Evolutionary conservation across 2,329 filamentous ascomycete species (phyloP).

Genomic region (Blastomyces silverae): DNA sequence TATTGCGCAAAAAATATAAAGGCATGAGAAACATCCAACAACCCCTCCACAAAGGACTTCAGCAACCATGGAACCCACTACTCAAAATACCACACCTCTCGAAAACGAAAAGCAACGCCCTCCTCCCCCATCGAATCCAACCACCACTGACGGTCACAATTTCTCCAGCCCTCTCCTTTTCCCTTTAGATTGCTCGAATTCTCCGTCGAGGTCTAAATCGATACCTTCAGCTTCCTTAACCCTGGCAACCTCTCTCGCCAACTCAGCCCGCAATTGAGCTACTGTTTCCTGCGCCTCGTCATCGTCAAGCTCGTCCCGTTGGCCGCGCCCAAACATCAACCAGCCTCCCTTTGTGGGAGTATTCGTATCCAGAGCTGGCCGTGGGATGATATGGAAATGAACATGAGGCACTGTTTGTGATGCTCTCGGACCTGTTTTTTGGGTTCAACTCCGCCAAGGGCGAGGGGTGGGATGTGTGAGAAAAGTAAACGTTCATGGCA

Average conservation of each 20-base stretch:
- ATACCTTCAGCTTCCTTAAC: slow-evolving; percentile 35
- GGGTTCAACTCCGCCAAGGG: neutral
- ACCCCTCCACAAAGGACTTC: neutral
- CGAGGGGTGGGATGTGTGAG: neutral
- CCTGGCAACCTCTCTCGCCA: slow-evolving; percentile 34
- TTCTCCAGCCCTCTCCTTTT: slow-evolving; percentile 13
- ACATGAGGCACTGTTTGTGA: slow-evolving; percentile 90
- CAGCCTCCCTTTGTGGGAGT: slow-evolving; percentile 29
- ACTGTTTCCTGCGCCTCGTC: slow-evolving; percentile 39
- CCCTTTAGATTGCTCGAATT: slow-evolving; percentile 12
- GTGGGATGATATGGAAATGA: slow-evolving; percentile 89
- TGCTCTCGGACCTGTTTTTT: slow-evolving; percentile 60
- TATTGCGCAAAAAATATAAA: neutral
- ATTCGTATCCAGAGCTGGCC: slow-evolving; percentile 48
- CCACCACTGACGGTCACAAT: slow-evolving; percentile 11
- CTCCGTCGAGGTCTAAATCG: slow-evolving; percentile 28
- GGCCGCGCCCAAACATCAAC: slow-evolving; percentile 44
- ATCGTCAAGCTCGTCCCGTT: slow-evolving; percentile 43
- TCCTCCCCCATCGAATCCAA: neutral
- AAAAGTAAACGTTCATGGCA: slow-evolving; percentile 8
- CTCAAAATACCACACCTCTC: neutral
- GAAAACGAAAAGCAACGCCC: neutral
- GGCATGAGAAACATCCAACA: neutral
- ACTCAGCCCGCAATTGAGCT: slow-evolving; percentile 32
- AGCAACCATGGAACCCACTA: neutral